A percentile compares a stretch with the other conserved stretches of the same genome.
phyloP scores from a whole-genome alignment of 2,329 filamentous ascomycete genomes.

The Saccharata proteae region DNA sequence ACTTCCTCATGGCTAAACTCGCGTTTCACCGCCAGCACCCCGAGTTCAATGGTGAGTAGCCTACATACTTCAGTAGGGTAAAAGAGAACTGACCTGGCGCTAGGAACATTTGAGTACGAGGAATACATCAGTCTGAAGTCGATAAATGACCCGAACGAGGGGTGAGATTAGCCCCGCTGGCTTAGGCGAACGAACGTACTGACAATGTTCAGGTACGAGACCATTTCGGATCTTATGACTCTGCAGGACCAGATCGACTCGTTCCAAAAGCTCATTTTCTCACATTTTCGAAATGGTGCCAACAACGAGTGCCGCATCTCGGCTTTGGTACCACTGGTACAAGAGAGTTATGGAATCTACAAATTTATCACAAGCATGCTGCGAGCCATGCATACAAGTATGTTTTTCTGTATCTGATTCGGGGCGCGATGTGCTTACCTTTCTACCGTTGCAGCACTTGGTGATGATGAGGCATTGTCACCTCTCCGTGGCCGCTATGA shows the following conservation, averaged over 20 bases:
- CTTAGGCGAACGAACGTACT: constrained; percentile 9
- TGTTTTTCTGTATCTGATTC: too few relatives aligned
- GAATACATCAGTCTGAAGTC: constrained; percentile 97
- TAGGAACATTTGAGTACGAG: constrained; percentile 87
- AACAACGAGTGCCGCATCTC: constrained; percentile 98
- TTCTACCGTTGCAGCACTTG: constrained; percentile 72
- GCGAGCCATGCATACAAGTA: constrained; percentile 88
- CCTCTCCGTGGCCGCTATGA: constrained; percentile 83
- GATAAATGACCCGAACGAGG: constrained; percentile 97
- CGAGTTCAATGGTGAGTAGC: constrained; percentile 72
- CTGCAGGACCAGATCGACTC: constrained; percentile 97
- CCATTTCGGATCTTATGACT: constrained; percentile 90
- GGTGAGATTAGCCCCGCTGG: too few relatives aligned
- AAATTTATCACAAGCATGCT: constrained; percentile 99
- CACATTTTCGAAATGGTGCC: constrained; percentile 79
- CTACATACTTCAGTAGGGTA: background rate
- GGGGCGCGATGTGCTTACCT: constrained; percentile 8
- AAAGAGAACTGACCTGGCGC: constrained; percentile 12
- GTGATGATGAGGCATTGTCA: constrained; percentile 83
- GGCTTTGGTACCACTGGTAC: constrained; percentile 80
- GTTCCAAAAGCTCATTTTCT: constrained; percentile 97
- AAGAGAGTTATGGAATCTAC: constrained; percentile 98
- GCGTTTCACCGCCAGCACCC: constrained; percentile 94
- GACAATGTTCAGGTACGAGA: constrained; percentile 65
- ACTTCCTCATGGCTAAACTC: constrained; percentile 86